Percentiles rank a stretch among this genome's conserved stretches.
phyloP scores from a whole-genome alignment of 805 yeast species.

The Candida tibetensis region DNA sequence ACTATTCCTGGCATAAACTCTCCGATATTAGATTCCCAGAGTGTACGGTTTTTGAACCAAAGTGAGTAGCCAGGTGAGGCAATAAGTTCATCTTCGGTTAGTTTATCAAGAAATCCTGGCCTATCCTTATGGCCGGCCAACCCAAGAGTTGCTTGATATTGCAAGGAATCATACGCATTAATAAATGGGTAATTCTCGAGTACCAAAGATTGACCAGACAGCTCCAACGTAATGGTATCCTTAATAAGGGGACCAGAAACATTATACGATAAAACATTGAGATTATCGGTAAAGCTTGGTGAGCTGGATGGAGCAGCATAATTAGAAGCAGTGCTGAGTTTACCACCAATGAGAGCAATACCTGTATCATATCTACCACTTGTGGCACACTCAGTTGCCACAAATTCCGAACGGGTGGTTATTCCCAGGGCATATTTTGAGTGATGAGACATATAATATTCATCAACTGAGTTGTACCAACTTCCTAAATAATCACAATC shows the following conservation, averaged over 20 bases:
- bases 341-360: neutral
- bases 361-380: slow-evolving; percentile 21
- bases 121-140: slow-evolving; percentile 27
- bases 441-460: neutral
- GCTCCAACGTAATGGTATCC: slow-evolving; percentile 20
- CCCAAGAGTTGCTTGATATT: slow-evolving; percentile 35
- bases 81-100: slow-evolving; percentile 20
- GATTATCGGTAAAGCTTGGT: slow-evolving; percentile 13
- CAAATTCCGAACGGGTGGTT: slow-evolving; percentile 20
- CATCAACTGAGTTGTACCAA: slow-evolving; percentile 17
- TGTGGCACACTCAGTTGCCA: slow-evolving; percentile 25
- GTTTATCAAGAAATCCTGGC: slow-evolving; percentile 26
- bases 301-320: slow-evolving; percentile 12
- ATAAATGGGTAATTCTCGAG: slow-evolving; percentile 28
- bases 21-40: slow-evolving; percentile 19
- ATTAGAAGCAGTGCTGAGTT: slow-evolving; percentile 8
- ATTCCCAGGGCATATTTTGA: slow-evolving; percentile 10
- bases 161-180: slow-evolving; percentile 20
- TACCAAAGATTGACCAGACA: slow-evolving; percentile 8
- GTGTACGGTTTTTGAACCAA: slow-evolving; percentile 21
- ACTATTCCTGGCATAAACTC: slow-evolving; percentile 58
- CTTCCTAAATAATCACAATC: slow-evolving; percentile 21
- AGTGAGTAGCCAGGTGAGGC: slow-evolving; percentile 33
- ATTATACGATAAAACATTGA: slow-evolving; percentile 17
- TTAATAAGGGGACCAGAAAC: slow-evolving; percentile 29